Evolutionary conservation across 495 filamentous ascomycete genomes (phyloP).

Genomic region (Glonium stellatum): DNA sequence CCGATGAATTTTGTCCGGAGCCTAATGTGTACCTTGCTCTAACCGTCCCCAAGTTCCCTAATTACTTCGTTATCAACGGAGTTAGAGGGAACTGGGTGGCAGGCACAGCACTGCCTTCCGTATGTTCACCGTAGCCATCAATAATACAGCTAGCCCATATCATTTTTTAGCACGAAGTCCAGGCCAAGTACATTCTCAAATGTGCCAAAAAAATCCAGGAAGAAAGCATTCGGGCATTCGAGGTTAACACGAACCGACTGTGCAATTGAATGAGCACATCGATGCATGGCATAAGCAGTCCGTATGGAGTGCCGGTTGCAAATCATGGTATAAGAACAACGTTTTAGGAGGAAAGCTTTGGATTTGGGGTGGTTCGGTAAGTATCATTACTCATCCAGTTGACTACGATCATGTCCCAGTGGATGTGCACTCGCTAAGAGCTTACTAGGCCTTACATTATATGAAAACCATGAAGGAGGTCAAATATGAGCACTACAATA

Average conservation of each 20-base stretch:
- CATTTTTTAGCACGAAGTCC: conserved; percentile 4
- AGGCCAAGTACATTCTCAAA: conserved; percentile 33
- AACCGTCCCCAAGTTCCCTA: conserved; percentile 9
- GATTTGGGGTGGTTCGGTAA: conserved; percentile 12
- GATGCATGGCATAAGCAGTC: conserved; percentile 6
- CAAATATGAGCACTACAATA: conserved; percentile 10
- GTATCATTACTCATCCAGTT: too few relatives aligned
- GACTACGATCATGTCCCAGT: too few relatives aligned
- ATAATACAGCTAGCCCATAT: not conserved
- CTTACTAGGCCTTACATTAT: conserved; percentile 13
- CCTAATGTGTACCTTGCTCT: conserved; percentile 7
- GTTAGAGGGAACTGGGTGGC: conserved; percentile 11
- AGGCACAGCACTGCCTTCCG: conserved; percentile 4
- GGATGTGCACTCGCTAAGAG: too few relatives aligned
- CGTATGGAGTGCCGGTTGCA: conserved; percentile 8
- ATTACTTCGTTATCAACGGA: conserved; percentile 12
- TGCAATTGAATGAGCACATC: not conserved
- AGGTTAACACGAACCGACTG: not conserved
- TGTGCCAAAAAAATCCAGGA: conserved; percentile 35
- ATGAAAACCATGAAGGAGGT: conserved; percentile 12
- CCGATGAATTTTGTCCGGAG: conserved; percentile 7
- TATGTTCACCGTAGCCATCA: not conserved
- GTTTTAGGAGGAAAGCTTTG: conserved; percentile 11
- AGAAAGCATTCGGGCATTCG: conserved; percentile 2
- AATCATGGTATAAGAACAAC: conserved; percentile 16